phyloP scores from a whole-genome alignment of 805 yeast genomes.

The Kodamaea neixiangensis region DNA sequence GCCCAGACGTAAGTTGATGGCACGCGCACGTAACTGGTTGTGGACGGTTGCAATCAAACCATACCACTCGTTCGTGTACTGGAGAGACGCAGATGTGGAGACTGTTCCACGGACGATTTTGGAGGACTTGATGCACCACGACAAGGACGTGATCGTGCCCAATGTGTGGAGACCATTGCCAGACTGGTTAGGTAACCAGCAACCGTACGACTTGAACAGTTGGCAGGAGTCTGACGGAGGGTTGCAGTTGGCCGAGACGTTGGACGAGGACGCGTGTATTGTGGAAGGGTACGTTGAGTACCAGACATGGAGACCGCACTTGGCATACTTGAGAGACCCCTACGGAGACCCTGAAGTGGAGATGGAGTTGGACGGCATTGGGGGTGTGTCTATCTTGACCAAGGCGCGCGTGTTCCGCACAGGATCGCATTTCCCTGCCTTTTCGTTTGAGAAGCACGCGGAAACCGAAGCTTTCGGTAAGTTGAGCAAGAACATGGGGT shows the following conservation, averaged over 20 bases:
- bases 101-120: slow-evolving; percentile 79
- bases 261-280: slow-evolving; percentile 93
- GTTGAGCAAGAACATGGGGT: slow-evolving; percentile 83
- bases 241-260: slow-evolving; percentile 65
- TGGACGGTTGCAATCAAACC: slow-evolving; percentile 85
- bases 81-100: slow-evolving; percentile 99
- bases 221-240: slow-evolving; percentile 90
- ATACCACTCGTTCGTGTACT: slow-evolving; percentile 92
- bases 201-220: slow-evolving; percentile 81
- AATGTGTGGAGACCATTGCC: slow-evolving; percentile 91
- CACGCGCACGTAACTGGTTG: slow-evolving; percentile 93
- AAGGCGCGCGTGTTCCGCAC: slow-evolving; percentile 82
- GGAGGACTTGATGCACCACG: slow-evolving; percentile 91
- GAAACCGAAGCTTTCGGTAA: slow-evolving; percentile 98
- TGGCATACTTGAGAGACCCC: slow-evolving; percentile 93
- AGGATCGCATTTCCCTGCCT: slow-evolving; percentile 96
- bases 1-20: slow-evolving; percentile 93
- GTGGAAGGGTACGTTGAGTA: slow-evolving; percentile 98
- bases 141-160: slow-evolving; percentile 90
- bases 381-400: slow-evolving; percentile 92
- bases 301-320: slow-evolving; percentile 97
- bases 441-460: slow-evolving; percentile 93
- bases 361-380: slow-evolving; percentile 93
- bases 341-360: slow-evolving; percentile 93
- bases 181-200: slow-evolving; percentile 82